phyloP scores from a whole-genome alignment of 805 yeast species.

The Wickerhamiella domercqiae region DNA sequence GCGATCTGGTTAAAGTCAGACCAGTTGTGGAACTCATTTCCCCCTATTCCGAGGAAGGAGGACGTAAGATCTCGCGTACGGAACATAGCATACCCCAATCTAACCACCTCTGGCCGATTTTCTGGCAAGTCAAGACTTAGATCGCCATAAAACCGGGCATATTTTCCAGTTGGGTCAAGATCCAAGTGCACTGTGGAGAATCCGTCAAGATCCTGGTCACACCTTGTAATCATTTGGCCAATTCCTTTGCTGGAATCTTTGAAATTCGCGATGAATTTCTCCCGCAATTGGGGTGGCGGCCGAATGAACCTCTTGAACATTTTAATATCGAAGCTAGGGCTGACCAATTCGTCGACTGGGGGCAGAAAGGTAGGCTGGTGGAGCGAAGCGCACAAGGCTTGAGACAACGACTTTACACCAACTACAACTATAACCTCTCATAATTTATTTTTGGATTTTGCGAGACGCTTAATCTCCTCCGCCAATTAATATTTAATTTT shows the following conservation, averaged over 20 bases:
- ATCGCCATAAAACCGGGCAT: constrained; percentile 59
- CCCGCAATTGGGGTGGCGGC: not conserved
- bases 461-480: too few species aligned
- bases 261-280: constrained; percentile 42
- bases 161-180: constrained; percentile 24
- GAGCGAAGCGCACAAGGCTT: too few species aligned
- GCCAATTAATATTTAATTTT: too few species aligned
- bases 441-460: too few species aligned
- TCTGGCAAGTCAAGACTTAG: constrained; percentile 51
- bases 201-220: constrained; percentile 69
- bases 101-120: constrained; percentile 45
- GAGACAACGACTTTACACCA: too few species aligned
- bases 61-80: constrained; percentile 52
- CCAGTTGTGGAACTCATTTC: constrained; percentile 54
- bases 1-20: constrained; percentile 45
- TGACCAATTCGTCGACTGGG: too few species aligned
- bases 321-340: too few species aligned
- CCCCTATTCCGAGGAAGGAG: constrained; percentile 26
- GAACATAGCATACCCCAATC: constrained; percentile 70
- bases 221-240: constrained; percentile 38
- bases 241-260: constrained; percentile 32
- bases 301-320: not conserved
- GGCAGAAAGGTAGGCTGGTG: too few species aligned
- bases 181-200: constrained; percentile 48
- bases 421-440: too few species aligned